These are phyloP conservation scores for Stagonosporopsis chrysanthemi DNA, from an alignment of 2,329 filamentous ascomycete species.

Conservation along the genomic window DNA sequence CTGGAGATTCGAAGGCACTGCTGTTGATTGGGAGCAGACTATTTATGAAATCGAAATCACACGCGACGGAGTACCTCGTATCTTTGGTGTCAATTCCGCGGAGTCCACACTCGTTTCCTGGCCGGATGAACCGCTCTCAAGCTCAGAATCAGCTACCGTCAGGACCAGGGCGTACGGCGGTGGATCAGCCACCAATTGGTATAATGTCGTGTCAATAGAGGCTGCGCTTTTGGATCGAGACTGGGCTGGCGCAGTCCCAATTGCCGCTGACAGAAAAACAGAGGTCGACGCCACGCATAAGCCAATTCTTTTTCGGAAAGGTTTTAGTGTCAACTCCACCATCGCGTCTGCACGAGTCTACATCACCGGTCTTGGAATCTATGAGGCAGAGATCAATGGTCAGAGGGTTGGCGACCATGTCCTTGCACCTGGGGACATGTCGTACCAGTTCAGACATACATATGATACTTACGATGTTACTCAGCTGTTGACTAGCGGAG, in stretches of 20 bases:
- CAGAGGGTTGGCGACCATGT: slow-evolving; percentile 23
- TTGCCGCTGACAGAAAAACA: slow-evolving; percentile 25
- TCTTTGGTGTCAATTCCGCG: slow-evolving; percentile 43
- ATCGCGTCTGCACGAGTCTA: slow-evolving; percentile 22
- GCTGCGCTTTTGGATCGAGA: slow-evolving; percentile 44
- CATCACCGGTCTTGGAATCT: slow-evolving; percentile 27
- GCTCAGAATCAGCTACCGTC: slow-evolving; percentile 37
- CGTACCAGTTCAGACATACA: slow-evolving; percentile 58
- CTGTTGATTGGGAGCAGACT: slow-evolving; percentile 54
- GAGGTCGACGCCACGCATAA: slow-evolving; percentile 33
- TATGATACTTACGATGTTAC: slow-evolving; percentile 59
- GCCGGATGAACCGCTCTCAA: slow-evolving; percentile 48
- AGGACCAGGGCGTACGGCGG: slow-evolving; percentile 39
- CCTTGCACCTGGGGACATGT: slow-evolving; percentile 61
- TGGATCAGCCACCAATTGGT: slow-evolving; percentile 38
- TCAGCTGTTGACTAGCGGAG: slow-evolving; percentile 6
- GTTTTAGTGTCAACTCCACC: slow-evolving; percentile 18
- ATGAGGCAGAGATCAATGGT: slow-evolving; percentile 28
- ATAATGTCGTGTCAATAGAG: slow-evolving; percentile 39
- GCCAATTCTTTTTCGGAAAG: slow-evolving; percentile 49
- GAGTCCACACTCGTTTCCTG: slow-evolving; percentile 56
- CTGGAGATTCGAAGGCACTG: slow-evolving; percentile 55
- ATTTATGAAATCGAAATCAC: slow-evolving; percentile 56
- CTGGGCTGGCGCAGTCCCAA: slow-evolving; percentile 42
- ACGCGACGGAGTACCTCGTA: slow-evolving; percentile 27